Percentiles rank a stretch among this genome's conserved stretches.
These are phyloP conservation scores for Teratosphaeria nubilosa DNA, from an alignment of 2,329 filamentous ascomycete genomes.

Conservation along the genomic window DNA sequence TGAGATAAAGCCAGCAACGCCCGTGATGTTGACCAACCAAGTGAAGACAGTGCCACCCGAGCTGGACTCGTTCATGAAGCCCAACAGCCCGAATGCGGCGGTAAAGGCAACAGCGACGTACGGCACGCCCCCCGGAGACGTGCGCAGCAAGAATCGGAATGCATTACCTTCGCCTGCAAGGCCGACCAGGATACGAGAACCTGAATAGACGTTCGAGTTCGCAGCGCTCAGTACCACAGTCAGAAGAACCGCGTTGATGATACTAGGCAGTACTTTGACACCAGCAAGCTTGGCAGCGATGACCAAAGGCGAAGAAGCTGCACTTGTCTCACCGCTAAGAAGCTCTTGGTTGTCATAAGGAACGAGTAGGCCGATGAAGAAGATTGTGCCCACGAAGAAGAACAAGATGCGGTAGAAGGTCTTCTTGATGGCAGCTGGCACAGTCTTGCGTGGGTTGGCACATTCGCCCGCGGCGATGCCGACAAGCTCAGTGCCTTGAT, in stretches of 20 bases:
- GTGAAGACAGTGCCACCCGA: constrained; percentile 60
- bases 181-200: constrained; percentile 58
- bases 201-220: constrained; percentile 59
- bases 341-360: constrained; percentile 27
- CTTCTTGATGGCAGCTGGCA: constrained; percentile 27
- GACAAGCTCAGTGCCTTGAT: constrained; percentile 45
- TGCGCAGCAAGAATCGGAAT: constrained; percentile 45
- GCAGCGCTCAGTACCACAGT: constrained; percentile 59
- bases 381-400: constrained; percentile 28
- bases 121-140: constrained; percentile 56
- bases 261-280: constrained; percentile 48
- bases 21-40: constrained; percentile 64
- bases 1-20: constrained; percentile 65
- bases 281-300: constrained; percentile 53
- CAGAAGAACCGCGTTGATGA: constrained; percentile 64
- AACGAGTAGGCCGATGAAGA: constrained; percentile 27
- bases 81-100: constrained; percentile 57
- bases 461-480: constrained; percentile 45
- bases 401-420: constrained; percentile 28
- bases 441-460: constrained; percentile 40
- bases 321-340: constrained; percentile 29
- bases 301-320: constrained; percentile 54
- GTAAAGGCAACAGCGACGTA: constrained; percentile 61
- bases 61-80: constrained; percentile 63
- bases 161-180: constrained; percentile 51